These are phyloP conservation scores for Viridothelium virens DNA, from an alignment of 495 filamentous ascomycete genomes.

Conservation along the genomic window DNA sequence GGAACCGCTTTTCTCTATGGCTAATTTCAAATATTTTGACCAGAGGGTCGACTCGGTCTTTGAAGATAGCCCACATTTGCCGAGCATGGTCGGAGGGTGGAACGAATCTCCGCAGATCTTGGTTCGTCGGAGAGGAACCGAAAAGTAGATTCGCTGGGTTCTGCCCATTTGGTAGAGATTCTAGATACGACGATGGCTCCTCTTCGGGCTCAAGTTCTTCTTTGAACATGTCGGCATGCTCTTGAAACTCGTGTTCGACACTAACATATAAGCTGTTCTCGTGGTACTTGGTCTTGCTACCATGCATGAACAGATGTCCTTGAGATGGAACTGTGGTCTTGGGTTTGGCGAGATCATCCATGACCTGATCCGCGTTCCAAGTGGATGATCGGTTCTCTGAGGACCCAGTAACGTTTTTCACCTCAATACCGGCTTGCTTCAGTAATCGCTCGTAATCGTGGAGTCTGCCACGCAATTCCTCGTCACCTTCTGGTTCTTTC, in stretches of 20 bases:
- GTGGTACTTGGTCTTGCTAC: slow-evolving; percentile 7
- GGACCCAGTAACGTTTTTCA: background rate
- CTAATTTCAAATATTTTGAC: slow-evolving; percentile 19
- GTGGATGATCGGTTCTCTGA: background rate
- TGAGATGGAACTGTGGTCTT: background rate
- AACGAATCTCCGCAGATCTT: background rate
- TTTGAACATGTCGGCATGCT: slow-evolving; percentile 7
- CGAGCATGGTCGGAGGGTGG: background rate
- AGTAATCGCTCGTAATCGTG: slow-evolving; percentile 22
- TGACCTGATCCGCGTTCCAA: background rate
- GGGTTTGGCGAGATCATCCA: background rate
- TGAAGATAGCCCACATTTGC: slow-evolving; percentile 19
- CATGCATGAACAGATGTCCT: slow-evolving; percentile 1
- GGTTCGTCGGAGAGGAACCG: background rate
- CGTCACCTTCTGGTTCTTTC: slow-evolving; percentile 14
- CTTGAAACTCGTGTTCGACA: slow-evolving; percentile 1
- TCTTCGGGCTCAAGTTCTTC: slow-evolving; percentile 4
- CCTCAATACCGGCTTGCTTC: slow-evolving; percentile 16
- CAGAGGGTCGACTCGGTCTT: slow-evolving; percentile 20
- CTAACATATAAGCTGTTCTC: background rate
- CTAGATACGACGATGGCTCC: background rate
- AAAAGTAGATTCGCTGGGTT: background rate
- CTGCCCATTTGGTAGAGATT: background rate
- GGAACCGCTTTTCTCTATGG: slow-evolving; percentile 15
- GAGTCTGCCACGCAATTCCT: slow-evolving; percentile 15